Evolutionary conservation across 2,329 filamentous ascomycete species (phyloP), one percentile per base, ranked within the genome.

Genomic region (Aspergillus ruber): DNA sequence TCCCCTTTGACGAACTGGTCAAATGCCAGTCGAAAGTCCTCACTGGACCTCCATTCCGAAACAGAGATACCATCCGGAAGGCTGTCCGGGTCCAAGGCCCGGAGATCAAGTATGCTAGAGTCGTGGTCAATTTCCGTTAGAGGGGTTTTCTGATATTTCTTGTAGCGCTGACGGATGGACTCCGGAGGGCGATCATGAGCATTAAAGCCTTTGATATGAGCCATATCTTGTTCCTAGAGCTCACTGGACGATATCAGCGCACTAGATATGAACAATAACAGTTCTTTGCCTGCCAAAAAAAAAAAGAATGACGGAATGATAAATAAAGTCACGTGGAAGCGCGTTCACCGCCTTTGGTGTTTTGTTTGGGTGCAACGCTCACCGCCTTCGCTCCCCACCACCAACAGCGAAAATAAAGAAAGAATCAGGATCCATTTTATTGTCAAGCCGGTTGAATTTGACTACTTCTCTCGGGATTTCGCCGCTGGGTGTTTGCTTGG

Each of bases 101-200:
- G 63, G 25, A 78, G 57, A 49, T 87, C 79, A 45, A 82, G 75
- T 53, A 87, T 78, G 13, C 78, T 73, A 17, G 76, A 69, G 54
- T 82, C 77, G 8, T 70, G 56, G 6, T 74, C 58, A n/a, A 86
- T 66, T 1, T 74, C 72, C 6, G 68, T 58, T 3, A 76, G 67
- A 0, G 82, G 77, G 33, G 81, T 74, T 53, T 79, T 84, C 20
- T 85, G 82, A 57, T 85, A 88, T 38, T 71, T 72, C 66, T 95
- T 95, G 80, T 89, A 96, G 46, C 82, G 72, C 41, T 78, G 72
- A 51, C 84, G 82, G 55, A 96, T 74, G 43, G 74, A 67, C 10
- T 83, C 80, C 3, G 90, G 87, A 1, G 90, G 88, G 57, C 84
- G 83, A 66, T 89, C 82, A 64, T 91, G 82, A 23, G 90, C 84